phyloP scores from a whole-genome alignment of 495 filamentous ascomycete species.

The Penicillium alfredii region DNA sequence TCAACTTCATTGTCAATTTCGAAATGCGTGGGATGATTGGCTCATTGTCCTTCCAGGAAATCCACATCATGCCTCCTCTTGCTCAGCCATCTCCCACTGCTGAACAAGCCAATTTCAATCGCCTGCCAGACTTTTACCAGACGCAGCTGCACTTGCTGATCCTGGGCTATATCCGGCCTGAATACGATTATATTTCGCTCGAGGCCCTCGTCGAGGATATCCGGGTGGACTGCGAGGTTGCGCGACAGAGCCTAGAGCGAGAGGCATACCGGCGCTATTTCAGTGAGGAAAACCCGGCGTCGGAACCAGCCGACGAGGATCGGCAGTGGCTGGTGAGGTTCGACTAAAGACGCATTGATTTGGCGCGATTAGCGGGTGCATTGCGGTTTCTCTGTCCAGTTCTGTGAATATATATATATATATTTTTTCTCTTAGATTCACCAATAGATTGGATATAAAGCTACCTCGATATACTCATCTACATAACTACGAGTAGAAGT shows the following conservation, averaged over 20 bases:
- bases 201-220: constrained; percentile 88
- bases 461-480: too few relatives aligned
- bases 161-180: constrained; percentile 80
- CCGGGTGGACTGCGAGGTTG: constrained; percentile 77
- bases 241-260: constrained; percentile 63
- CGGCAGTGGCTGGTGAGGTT: constrained; percentile 37
- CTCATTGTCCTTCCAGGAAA: constrained; percentile 60
- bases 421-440: too few relatives aligned
- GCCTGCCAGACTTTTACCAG: constrained; percentile 74
- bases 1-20: constrained; percentile 3
- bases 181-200: constrained; percentile 78
- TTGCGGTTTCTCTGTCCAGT: too few relatives aligned
- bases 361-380: too few relatives aligned
- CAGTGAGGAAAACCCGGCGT: constrained; percentile 31
- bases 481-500: too few relatives aligned
- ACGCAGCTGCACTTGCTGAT: constrained; percentile 70
- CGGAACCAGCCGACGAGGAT: constrained; percentile 22
- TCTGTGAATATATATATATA: too few relatives aligned
- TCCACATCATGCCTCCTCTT: constrained; percentile 71
- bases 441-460: too few relatives aligned
- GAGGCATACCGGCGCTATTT: constrained; percentile 56
- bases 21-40: too few relatives aligned
- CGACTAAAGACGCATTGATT: constrained; percentile 5
- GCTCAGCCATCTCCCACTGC: constrained; percentile 45
- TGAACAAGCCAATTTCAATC: constrained; percentile 31